phyloP scores from a whole-genome alignment of 169 alveolate species.

The Cryptosporidium andersoni region DNA sequence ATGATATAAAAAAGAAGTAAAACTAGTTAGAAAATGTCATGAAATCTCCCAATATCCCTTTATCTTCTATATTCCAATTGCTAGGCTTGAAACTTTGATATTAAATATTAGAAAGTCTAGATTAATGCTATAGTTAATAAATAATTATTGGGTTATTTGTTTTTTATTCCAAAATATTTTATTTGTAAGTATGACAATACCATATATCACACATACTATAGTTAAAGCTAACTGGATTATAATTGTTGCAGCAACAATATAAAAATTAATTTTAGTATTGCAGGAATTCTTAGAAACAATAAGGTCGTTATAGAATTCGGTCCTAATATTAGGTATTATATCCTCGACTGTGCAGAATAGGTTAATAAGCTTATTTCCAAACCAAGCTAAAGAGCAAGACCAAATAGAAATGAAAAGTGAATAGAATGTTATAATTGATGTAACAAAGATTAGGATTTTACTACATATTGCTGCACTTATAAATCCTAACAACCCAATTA shows the following conservation, averaged over 20 bases:
- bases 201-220: slow-evolving; percentile 6
- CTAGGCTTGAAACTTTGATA: not conserved
- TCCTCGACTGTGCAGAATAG: slow-evolving; percentile 41
- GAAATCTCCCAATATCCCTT: not conserved
- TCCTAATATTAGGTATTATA: slow-evolving; percentile 19
- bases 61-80: not conserved
- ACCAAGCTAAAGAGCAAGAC: slow-evolving; percentile 67
- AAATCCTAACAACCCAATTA: slow-evolving; percentile 50
- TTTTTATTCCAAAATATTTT: slow-evolving; percentile 19
- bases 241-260: slow-evolving; percentile 9
- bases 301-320: slow-evolving; percentile 20
- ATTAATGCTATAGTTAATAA: not conserved
- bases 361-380: slow-evolving; percentile 41
- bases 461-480: slow-evolving; percentile 47
- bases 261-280: slow-evolving; percentile 44
- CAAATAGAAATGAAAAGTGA: slow-evolving; percentile 52
- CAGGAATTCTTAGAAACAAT: slow-evolving; percentile 49
- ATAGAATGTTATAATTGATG: slow-evolving; percentile 44
- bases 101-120: not conserved
- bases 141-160: not conserved
- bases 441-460: slow-evolving; percentile 42
- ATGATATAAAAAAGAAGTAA: not conserved
- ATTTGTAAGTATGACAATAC: slow-evolving; percentile 13
- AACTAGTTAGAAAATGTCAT: not conserved
- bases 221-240: slow-evolving; percentile 22